Evolutionary conservation across 2,329 filamentous ascomycete genomes (phyloP).

Genomic region (Gremmenia infestans): DNA sequence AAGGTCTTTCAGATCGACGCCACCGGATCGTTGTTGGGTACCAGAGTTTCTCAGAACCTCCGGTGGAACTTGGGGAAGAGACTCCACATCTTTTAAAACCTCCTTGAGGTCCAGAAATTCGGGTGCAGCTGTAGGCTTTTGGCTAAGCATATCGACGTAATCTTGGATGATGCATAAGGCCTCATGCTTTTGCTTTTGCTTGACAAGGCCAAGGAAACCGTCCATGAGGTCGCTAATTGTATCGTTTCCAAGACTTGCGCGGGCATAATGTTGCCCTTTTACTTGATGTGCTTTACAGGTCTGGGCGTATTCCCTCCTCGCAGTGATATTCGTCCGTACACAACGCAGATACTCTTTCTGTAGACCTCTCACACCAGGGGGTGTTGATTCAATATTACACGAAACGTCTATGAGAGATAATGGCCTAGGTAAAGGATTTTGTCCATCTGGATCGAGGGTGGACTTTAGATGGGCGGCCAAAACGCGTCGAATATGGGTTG

Average conservation of each 20-base stretch:
- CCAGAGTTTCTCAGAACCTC: constrained; percentile 21
- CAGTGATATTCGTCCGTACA: constrained; percentile 47
- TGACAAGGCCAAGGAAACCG: constrained; percentile 47
- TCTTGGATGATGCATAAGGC: constrained; percentile 46
- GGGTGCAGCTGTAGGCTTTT: constrained; percentile 47
- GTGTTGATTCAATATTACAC: constrained; percentile 32
- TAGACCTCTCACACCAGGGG: constrained; percentile 40
- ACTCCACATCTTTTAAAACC: constrained; percentile 19
- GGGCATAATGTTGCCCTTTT: constrained; percentile 5
- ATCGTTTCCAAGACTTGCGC: constrained; percentile 18
- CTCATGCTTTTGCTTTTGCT: constrained; percentile 47
- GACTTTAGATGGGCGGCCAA: constrained; percentile 49
- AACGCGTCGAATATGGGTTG: constrained; percentile 50
- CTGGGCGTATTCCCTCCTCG: constrained; percentile 41
- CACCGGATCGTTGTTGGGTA: constrained; percentile 25
- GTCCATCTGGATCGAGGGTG: constrained; percentile 33
- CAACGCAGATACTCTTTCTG: constrained; percentile 53
- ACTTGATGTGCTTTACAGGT: constrained; percentile 20
- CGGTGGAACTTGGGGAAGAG: constrained; percentile 25
- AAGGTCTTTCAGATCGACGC: constrained; percentile 42
- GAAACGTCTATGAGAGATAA: constrained; percentile 44
- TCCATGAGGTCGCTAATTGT: constrained; percentile 34
- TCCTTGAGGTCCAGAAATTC: constrained; percentile 41
- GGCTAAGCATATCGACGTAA: constrained; percentile 45
- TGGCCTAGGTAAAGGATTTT: constrained; percentile 32